Evolutionary conservation across 495 filamentous ascomycete species (phyloP), one percentile per base, ranked within the genome.

Genomic region (Melanomma pulvis-pyrius): DNA sequence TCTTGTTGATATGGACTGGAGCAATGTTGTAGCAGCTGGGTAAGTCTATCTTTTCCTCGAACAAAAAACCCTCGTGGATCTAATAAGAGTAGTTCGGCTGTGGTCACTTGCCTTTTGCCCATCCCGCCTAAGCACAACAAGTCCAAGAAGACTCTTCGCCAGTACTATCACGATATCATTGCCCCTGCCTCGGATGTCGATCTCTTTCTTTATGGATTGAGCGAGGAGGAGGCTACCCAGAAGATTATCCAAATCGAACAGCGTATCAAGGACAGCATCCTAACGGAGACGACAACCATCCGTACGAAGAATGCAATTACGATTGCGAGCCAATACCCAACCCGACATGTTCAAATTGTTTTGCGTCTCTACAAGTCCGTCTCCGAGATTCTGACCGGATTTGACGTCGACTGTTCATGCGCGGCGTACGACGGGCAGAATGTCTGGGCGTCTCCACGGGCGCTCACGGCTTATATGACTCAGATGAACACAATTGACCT

Each of bases 281-380:
- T 93, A 24, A 84, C 85, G 21, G 90, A 93, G 74, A 88, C 86
- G 1, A 92, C 89, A 0, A 88, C 88, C 0, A 82, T 93, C 36
- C 80, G 91, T 13, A 93, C 91, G 21, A 92, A 91, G 76, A 87
- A 96, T 71, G 87, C 91, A 21, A 86, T 96, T 67, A 96, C 91
- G 0, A 93, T 96, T 67, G 89, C 84, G 47, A 88, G 84, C 32
- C 88, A 92, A 71, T 92, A 94, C 74, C 91, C 91, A 0, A 91
- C 84, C 32, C 84, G 91, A 5, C 91, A 96, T 71, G 84, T 93
- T 21, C 77, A 92, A 78, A 92, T 96, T 69, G 91, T 96, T 11
- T 84, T 93, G 15, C 88, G 91, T 5, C 84, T 93, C 54, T 93
- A 96, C 76, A 89, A 88, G 65, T 90, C 88, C 0, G 74, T 93